A percentile compares a stretch with the other conserved stretches of the same genome.
These are phyloP conservation scores for Neonectria sp. DNA, from an alignment of 2,329 filamentous ascomycete genomes.

Conservation along the genomic window DNA sequence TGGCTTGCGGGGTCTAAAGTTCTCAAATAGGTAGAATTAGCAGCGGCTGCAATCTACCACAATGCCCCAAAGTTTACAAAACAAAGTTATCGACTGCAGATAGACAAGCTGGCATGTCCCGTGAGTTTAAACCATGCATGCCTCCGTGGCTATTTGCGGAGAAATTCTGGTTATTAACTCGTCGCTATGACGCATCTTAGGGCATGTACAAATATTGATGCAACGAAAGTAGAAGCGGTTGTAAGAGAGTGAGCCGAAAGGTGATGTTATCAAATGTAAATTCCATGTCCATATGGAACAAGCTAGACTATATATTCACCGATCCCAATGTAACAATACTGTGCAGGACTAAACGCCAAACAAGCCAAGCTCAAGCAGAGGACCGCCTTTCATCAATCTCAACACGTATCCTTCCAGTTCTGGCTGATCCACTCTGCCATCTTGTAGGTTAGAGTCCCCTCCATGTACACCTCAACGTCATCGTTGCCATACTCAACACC, in stretches of 20 bases:
- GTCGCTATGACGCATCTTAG: not conserved
- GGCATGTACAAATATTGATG: not conserved
- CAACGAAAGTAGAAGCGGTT: not conserved
- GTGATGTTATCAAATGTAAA: not conserved
- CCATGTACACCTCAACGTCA: slow-evolving; percentile 67
- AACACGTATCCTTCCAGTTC: slow-evolving; percentile 70
- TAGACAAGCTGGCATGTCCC: not conserved
- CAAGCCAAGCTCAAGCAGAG: not conserved
- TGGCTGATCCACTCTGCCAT: slow-evolving; percentile 71
- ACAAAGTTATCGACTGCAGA: not conserved
- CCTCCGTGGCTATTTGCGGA: not conserved
- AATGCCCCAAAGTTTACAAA: slow-evolving; percentile 25
- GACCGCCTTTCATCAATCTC: not conserved
- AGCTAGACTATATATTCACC: not conserved
- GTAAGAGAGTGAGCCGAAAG: not conserved
- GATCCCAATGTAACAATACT: not conserved
- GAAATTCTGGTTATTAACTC: not conserved
- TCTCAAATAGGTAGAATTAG: slow-evolving; percentile 40
- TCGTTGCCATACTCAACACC: slow-evolving; percentile 65
- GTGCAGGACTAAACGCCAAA: slow-evolving; percentile 19
- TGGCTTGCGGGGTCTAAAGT: slow-evolving; percentile 25
- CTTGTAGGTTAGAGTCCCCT: slow-evolving; percentile 69
- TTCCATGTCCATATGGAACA: not conserved
- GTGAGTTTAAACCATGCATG: not conserved
- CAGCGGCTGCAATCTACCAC: slow-evolving; percentile 37